phyloP scores from a whole-genome alignment of 371 early-diverging fungal species.

The Funneliformis caledonium region DNA sequence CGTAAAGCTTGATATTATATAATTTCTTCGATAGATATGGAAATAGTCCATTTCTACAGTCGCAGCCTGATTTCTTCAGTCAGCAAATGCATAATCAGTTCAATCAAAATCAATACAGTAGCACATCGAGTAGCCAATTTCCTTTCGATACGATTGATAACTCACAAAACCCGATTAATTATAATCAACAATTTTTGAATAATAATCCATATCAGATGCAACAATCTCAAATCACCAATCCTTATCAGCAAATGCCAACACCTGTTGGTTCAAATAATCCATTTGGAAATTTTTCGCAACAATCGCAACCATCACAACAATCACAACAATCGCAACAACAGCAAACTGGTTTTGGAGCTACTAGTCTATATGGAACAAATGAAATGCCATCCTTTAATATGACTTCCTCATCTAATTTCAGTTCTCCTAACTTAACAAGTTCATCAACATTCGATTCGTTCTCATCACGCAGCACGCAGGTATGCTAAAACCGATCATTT shows the following conservation, averaged over 20 bases:
- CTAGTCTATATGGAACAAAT: slow-evolving; percentile 19
- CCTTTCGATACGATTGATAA: slow-evolving; percentile 49
- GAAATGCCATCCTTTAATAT: slow-evolving; percentile 7
- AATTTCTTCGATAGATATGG: slow-evolving; percentile 29
- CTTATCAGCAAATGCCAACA: slow-evolving; percentile 41
- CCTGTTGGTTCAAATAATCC: slow-evolving; percentile 50
- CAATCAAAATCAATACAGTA: slow-evolving; percentile 43
- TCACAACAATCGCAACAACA: slow-evolving; percentile 37
- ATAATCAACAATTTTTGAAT: slow-evolving; percentile 45
- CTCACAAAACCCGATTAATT: slow-evolving; percentile 51
- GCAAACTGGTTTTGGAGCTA: background rate
- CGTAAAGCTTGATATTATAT: background rate
- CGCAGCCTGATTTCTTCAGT: slow-evolving; percentile 58
- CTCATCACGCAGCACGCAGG: background rate
- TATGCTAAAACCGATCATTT: background rate
- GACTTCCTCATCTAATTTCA: background rate
- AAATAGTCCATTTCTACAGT: slow-evolving; percentile 52
- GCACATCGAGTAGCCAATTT: slow-evolving; percentile 45
- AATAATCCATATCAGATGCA: slow-evolving; percentile 54
- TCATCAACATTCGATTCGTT: background rate
- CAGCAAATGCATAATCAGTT: slow-evolving; percentile 40
- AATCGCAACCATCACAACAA: slow-evolving; percentile 47
- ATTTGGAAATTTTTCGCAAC: slow-evolving; percentile 47
- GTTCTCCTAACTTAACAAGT: slow-evolving; percentile 13
- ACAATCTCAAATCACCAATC: slow-evolving; percentile 47